Evolutionary conservation across 106 monocot species (phyloP).

Genomic region (Allium sativum): DNA sequence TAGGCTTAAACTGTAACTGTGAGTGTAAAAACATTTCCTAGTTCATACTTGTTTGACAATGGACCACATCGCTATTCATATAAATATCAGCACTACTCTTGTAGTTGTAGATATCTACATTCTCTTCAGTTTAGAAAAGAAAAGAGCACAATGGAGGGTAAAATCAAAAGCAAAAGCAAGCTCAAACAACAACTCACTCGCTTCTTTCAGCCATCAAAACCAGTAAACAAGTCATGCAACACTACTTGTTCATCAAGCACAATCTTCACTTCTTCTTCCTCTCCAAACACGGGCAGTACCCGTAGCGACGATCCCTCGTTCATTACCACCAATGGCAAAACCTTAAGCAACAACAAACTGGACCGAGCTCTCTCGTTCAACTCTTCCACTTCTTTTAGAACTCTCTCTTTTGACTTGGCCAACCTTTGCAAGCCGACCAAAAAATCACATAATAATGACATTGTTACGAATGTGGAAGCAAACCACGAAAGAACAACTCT

Average conservation of each 20-base stretch:
- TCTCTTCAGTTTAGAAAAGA: not conserved
- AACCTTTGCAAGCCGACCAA: constrained; percentile 1
- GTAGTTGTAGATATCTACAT: not conserved
- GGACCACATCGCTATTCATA: no score
- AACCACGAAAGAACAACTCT: constrained; percentile 1
- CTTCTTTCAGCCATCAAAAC: not conserved
- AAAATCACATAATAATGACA: not conserved
- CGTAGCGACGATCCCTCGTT: not conserved
- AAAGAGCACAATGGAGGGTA: not conserved
- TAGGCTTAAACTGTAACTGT: no score
- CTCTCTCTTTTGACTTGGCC: constrained; percentile 2
- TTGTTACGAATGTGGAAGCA: no score
- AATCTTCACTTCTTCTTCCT: constrained; percentile 2
- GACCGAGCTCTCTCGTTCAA: constrained; percentile 10
- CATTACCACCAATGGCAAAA: not conserved
- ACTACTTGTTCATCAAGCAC: not conserved
- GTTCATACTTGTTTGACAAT: no score
- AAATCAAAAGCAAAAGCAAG: not conserved
- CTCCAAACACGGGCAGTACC: constrained; percentile 1
- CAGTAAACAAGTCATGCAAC: not conserved
- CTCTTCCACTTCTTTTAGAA: not conserved
- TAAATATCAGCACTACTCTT: no score
- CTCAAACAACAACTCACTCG: not conserved
- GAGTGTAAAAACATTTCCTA: no score
- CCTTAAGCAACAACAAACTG: not conserved